Evolutionary conservation across 1,139 yeast genomes (phyloP).

Genomic region (Nematodospora anomalae): DNA sequence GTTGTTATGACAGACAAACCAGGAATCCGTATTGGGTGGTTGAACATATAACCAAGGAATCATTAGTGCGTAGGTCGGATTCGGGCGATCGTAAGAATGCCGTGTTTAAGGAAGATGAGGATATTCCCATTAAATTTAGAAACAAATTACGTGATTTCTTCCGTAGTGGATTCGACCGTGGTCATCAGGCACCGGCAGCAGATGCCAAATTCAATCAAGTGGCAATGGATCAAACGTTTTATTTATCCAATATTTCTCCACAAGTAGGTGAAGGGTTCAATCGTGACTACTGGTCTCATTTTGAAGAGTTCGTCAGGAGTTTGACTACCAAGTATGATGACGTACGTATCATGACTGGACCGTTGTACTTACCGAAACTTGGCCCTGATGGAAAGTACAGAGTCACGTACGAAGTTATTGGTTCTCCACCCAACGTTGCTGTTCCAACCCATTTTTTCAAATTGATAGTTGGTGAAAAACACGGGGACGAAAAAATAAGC

Average conservation of each 20-base stretch:
- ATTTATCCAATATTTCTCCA: constrained; percentile 87
- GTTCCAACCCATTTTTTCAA: constrained; percentile 98
- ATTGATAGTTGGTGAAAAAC: constrained; percentile 75
- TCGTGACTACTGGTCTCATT: constrained; percentile 95
- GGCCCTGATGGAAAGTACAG: constrained; percentile 66
- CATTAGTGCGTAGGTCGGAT: constrained; percentile 43
- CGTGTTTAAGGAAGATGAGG: constrained; percentile 82
- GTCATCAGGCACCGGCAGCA: constrained; percentile 98
- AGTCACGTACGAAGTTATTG: constrained; percentile 89
- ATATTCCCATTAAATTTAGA: constrained; percentile 75
- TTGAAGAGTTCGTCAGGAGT: constrained; percentile 84
- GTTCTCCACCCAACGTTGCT: constrained; percentile 94
- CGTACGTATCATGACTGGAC: constrained; percentile 91
- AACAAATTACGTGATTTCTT: constrained; percentile 80
- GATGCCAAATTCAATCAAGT: constrained; percentile 85
- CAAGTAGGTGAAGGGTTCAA: constrained; percentile 98
- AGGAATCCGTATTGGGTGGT: constrained; percentile 88
- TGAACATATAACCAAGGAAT: constrained; percentile 83
- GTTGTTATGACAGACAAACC: constrained; percentile 82
- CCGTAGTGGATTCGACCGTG: constrained; percentile 94
- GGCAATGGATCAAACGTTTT: constrained; percentile 95
- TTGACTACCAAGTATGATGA: constrained; percentile 66
- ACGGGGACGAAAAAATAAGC: constrained; percentile 53
- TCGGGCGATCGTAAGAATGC: constrained; percentile 78
- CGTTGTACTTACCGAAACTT: constrained; percentile 80